Evolutionary conservation across 176 grass and related monocot genomes (phyloP).

Genomic region (Areca catechu): DNA sequence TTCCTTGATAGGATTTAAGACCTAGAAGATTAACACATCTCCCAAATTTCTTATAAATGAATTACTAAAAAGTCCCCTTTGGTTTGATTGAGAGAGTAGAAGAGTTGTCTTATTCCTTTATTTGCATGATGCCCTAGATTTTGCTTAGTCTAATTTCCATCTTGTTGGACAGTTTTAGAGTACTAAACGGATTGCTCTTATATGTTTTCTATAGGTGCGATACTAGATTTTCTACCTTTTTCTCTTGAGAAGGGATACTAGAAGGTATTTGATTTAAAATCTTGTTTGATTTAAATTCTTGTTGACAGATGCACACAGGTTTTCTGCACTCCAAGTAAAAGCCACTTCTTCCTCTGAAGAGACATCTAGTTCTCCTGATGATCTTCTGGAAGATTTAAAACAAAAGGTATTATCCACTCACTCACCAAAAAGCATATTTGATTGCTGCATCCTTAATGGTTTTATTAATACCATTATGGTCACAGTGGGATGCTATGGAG

Average conservation of each 20-base stretch:
- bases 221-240: not conserved
- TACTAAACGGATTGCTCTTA: too few relatives aligned
- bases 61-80: too few relatives aligned
- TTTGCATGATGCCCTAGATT: too few relatives aligned
- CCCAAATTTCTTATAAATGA: too few relatives aligned
- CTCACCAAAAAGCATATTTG: not conserved
- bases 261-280: not conserved
- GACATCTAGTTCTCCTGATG: slow-evolving; percentile 52
- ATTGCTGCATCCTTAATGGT: not conserved
- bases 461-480: slow-evolving; percentile 8
- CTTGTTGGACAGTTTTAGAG: slow-evolving; percentile 1
- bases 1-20: too few relatives aligned
- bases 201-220: slow-evolving; percentile 11
- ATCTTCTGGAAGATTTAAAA: slow-evolving; percentile 71
- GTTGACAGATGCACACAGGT: slow-evolving; percentile 45
- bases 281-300: not conserved
- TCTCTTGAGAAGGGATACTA: not conserved
- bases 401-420: slow-evolving; percentile 40
- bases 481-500: slow-evolving; percentile 88
- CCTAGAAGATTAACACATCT: too few relatives aligned
- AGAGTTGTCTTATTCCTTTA: too few relatives aligned
- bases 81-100: too few relatives aligned
- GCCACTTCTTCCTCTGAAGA: slow-evolving; percentile 75
- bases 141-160: not conserved
- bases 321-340: slow-evolving; percentile 41